A percentile compares a stretch with the other conserved stretches of the same genome.
Conservation (phyloP, 495 filamentous ascomycete species). For the Delitschia confertaspora region DNA sequence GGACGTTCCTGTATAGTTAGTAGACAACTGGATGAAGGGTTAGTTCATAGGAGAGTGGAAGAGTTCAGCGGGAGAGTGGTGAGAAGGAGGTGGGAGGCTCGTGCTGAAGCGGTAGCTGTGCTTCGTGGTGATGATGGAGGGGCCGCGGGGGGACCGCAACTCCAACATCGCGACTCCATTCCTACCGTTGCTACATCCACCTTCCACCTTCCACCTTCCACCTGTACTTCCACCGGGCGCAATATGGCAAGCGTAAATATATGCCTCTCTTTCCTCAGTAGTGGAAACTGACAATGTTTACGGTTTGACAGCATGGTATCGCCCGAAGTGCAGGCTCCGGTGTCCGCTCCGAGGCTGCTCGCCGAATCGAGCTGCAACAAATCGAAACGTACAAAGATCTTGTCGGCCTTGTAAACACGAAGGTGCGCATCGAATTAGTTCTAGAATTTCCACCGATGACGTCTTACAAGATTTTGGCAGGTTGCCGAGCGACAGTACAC, state of each 20-base stretch:
- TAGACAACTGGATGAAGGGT: constrained; percentile 7
- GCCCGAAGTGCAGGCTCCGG: constrained; percentile 51
- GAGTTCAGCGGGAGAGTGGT: no score
- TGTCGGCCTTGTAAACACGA: constrained; percentile 53
- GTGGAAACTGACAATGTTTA: background rate
- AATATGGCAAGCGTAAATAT: constrained; percentile 32
- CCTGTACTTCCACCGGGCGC: background rate
- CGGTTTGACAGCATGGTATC: constrained; percentile 60
- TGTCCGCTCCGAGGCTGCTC: constrained; percentile 56
- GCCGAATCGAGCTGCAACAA: constrained; percentile 59
- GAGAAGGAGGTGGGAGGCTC: background rate
- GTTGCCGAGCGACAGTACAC: constrained; percentile 53
- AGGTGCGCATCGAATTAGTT: constrained; percentile 37
- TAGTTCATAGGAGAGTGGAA: constrained; percentile 11
- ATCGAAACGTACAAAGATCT: constrained; percentile 71
- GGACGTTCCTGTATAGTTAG: constrained; percentile 20
- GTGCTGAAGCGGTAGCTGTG: background rate
- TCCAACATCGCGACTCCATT: background rate
- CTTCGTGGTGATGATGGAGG: constrained; percentile 1
- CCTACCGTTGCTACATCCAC: background rate
- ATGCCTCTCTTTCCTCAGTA: background rate
- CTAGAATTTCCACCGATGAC: background rate
- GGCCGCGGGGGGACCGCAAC: background rate
- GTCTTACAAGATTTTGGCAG: constrained; percentile 28
- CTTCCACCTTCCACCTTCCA: background rate